Base-by-base conservation (phyloP, 805 yeast species). In the Barnettozyma sp. region DNA sequence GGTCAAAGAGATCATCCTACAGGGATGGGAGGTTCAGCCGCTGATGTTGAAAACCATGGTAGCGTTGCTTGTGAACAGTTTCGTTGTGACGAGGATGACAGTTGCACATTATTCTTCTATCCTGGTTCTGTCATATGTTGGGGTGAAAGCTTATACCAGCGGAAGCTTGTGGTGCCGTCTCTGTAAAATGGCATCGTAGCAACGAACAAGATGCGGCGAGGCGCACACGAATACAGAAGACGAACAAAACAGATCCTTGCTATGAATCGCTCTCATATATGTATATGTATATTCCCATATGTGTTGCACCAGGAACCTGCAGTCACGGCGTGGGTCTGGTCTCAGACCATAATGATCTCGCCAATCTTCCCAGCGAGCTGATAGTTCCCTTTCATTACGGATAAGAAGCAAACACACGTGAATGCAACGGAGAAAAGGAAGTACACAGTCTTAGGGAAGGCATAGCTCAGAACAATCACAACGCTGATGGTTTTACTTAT, bases 381-480 rank as follows among this genome's bases (percentile, higher is more conserved):
- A 16, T 29, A 29, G 32, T 29, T 29, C 10, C 23, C 24, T 12
- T 17, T 29, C 32, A 20, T 29, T 6, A 29, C 24, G 21, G 22
- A 29, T 4, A 29, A 9, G 24, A 29, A 20, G 23, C 32, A 29
- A 11, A 29, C 32, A 18, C 16, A 19, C 2, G 24, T 29, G 22
- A 29, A 29, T 14, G 21, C 10, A 3, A 20, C 9, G 13, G 32
- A 12, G 15, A 29, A 29, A 5, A 7, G n/a, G 15, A 29, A 29
- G 23, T 20, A 29, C 18, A 20, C 5, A 2, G 23, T 16, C 17
- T 20, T 29, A n/a, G 32, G 24, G 24, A 29, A 6, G 4, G 32
- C 32, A 20, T 29, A 29, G 32, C 32, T 19, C 24, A 29, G 13
- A 16, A 29, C 32, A 12, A 29, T 20, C 11, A 12, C 16, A n/a